Percentiles rank a stretch among this genome's conserved stretches.
Conservation (phyloP, 805 yeast species). For the Yarrowia alimentaria region DNA sequence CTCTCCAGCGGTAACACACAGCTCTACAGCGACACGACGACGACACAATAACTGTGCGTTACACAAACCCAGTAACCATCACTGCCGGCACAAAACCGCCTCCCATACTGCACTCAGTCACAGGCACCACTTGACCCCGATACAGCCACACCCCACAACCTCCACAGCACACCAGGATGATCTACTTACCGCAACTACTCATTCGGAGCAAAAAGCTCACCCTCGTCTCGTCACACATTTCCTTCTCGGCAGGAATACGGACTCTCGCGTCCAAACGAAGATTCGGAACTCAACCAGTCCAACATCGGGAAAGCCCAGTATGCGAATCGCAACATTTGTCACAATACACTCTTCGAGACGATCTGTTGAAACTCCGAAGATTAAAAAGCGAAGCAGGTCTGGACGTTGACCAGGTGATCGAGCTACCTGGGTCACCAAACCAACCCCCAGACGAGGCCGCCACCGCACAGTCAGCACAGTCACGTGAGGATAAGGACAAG, state of each 20-base stretch:
- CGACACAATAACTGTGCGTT: too few relatives aligned
- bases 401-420: slow-evolving; percentile 23
- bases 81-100: too few relatives aligned
- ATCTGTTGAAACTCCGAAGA: slow-evolving; percentile 3
- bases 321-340: slow-evolving; percentile 18
- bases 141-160: neutral
- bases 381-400: slow-evolving; percentile 14
- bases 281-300: slow-evolving; percentile 13
- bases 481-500: slow-evolving; percentile 7
- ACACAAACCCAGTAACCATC: too few relatives aligned
- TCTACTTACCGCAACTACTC: slow-evolving; percentile 19
- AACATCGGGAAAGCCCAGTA: slow-evolving; percentile 6
- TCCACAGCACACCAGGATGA: neutral
- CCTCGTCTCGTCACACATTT: slow-evolving; percentile 12
- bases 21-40: too few relatives aligned
- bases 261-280: slow-evolving; percentile 14
- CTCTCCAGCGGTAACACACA: too few relatives aligned
- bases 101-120: too few relatives aligned
- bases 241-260: slow-evolving; percentile 16
- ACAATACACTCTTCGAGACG: slow-evolving; percentile 2
- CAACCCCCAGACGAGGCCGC: too few relatives aligned
- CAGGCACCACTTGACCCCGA: neutral
- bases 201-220: slow-evolving; percentile 8
- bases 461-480: neutral
- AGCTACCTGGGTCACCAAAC: slow-evolving; percentile 12